These are phyloP conservation scores for Balakata baccata DNA, from an alignment of 345 rosid species.

Conservation along the genomic window DNA sequence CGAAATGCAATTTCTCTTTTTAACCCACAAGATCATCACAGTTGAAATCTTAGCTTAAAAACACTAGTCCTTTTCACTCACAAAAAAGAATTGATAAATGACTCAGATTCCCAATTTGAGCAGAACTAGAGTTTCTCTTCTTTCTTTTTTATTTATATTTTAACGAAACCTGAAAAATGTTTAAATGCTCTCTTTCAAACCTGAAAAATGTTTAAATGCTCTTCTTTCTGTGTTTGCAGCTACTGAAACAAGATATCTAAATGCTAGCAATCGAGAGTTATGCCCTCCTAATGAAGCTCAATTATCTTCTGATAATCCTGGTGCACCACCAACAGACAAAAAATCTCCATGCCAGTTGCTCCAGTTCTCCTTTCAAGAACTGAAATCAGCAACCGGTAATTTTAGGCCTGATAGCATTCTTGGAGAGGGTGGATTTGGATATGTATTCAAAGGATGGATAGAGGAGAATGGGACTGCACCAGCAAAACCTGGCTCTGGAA, in stretches of 20 bases:
- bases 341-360: slow-evolving; percentile 40
- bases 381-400: slow-evolving; percentile 34
- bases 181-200: neutral
- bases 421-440: slow-evolving; percentile 40
- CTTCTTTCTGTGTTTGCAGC: slow-evolving; percentile 39
- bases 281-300: slow-evolving; percentile 55
- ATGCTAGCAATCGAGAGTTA: slow-evolving; percentile 70
- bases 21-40: neutral
- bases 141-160: neutral
- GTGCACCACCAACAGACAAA: slow-evolving; percentile 27
- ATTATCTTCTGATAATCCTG: slow-evolving; percentile 46
- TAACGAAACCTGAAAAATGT: neutral
- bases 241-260: slow-evolving; percentile 61
- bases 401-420: slow-evolving; percentile 38
- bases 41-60: neutral
- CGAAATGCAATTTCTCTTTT: slow-evolving; percentile 2
- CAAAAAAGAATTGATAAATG: neutral
- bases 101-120: neutral
- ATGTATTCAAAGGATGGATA: slow-evolving; percentile 35
- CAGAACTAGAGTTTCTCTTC: neutral
- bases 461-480: slow-evolving; percentile 37
- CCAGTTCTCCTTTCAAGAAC: slow-evolving; percentile 31
- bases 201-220: neutral
- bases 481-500: slow-evolving; percentile 34
- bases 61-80: neutral